Evolutionary conservation across 768 basidiomycete genomes (phyloP).

Genomic region (Kwoniella heveanensis): DNA sequence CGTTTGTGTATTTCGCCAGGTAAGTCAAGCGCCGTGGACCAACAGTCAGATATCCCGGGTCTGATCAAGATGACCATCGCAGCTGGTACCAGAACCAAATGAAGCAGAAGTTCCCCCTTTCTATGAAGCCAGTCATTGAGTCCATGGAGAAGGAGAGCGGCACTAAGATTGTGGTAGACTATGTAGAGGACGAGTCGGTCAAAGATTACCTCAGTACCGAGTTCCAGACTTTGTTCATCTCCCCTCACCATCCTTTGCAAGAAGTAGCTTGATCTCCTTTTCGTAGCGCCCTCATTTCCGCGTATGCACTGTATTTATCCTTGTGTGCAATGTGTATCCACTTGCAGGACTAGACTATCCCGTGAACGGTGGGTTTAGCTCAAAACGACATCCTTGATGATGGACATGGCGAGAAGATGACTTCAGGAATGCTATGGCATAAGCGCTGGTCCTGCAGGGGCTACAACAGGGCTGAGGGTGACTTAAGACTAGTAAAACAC

Average conservation of each 20-base stretch:
- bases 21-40: neutral
- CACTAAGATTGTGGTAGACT: constrained; percentile 19
- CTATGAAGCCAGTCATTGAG: constrained; percentile 17
- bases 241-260: constrained; percentile 13
- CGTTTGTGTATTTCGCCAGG: constrained; percentile 20
- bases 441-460: too few species aligned
- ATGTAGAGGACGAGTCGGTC: constrained; percentile 16
- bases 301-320: too few species aligned
- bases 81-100: constrained; percentile 24
- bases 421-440: too few species aligned
- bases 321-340: too few species aligned
- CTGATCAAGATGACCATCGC: neutral
- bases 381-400: too few species aligned
- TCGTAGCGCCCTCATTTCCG: neutral
- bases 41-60: too few species aligned
- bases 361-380: too few species aligned
- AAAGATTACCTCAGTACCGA: constrained; percentile 21
- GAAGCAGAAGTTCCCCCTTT: constrained; percentile 13
- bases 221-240: constrained; percentile 23
- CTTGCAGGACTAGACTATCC: too few species aligned
- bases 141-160: constrained; percentile 9
- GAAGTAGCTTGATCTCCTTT: constrained; percentile 3
- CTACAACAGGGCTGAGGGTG: too few species aligned
- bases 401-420: too few species aligned
- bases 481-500: too few species aligned